Conservation (phyloP, 257 asterid species). For the Jacaranda copaia region DNA sequence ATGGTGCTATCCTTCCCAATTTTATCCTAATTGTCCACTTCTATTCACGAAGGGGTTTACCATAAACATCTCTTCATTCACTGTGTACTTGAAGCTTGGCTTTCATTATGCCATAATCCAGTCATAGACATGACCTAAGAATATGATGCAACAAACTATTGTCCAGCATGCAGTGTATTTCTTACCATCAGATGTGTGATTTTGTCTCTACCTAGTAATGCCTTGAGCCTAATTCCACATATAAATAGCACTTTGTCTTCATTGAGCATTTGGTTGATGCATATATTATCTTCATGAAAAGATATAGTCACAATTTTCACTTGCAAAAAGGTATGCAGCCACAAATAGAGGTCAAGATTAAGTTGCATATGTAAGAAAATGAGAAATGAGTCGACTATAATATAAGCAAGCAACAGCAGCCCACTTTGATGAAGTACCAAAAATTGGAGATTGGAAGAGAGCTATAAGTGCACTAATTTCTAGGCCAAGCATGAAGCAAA, state of each 20-base stretch:
- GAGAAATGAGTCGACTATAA: not conserved
- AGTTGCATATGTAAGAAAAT: conserved; percentile 4
- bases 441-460: conserved; percentile 16
- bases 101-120: not conserved
- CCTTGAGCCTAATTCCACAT: not conserved
- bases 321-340: conserved; percentile 9
- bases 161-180: not conserved
- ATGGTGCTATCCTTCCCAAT: not conserved
- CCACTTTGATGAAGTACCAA: conserved; percentile 3
- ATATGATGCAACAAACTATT: not conserved
- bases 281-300: not conserved
- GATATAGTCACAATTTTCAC: not conserved
- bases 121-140: not conserved
- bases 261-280: not conserved
- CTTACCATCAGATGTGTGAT: not conserved
- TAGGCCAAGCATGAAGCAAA: not conserved
- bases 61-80: no score
- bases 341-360: not conserved
- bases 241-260: not conserved
- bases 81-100: no score
- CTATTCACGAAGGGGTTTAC: not conserved
- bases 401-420: conserved; percentile 15
- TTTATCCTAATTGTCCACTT: not conserved
- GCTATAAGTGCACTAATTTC: not conserved
- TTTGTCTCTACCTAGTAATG: not conserved